These are phyloP conservation scores for Astragalus membranaceus DNA, from an alignment of 306 rosid species.

Conservation along the genomic window DNA sequence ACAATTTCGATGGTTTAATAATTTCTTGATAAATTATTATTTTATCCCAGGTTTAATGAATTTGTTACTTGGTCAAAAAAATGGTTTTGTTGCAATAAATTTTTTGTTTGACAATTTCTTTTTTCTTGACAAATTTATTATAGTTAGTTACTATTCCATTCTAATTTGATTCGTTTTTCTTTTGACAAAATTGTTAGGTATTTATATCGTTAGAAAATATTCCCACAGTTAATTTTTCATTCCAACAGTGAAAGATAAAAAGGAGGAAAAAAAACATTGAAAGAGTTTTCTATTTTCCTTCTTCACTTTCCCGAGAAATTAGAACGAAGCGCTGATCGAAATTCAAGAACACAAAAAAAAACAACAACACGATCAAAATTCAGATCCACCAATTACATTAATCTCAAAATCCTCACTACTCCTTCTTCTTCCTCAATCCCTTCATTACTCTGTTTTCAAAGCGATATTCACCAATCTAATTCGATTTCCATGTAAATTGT, in stretches of 20 bases:
- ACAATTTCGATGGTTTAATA: too few relatives aligned
- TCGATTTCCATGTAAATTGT: not conserved
- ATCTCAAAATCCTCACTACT: not conserved
- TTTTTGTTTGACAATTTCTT: too few relatives aligned
- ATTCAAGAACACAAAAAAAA: not conserved
- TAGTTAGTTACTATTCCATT: too few relatives aligned
- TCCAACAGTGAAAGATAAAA: not conserved
- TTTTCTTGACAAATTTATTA: too few relatives aligned
- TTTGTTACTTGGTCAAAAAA: too few relatives aligned
- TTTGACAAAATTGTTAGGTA: too few relatives aligned
- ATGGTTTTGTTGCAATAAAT: too few relatives aligned
- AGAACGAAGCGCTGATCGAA: slow-evolving; percentile 28
- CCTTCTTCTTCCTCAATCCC: not conserved
- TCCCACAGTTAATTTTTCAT: not conserved
- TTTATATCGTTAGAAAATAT: too few relatives aligned
- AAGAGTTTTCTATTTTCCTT: not conserved
- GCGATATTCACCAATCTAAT: not conserved
- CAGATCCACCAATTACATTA: not conserved
- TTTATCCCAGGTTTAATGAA: too few relatives aligned
- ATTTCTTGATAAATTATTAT: too few relatives aligned
- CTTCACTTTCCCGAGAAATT: slow-evolving; percentile 24
- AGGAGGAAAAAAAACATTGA: not conserved
- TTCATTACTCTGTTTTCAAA: not conserved
- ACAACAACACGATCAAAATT: not conserved
- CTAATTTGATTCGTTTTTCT: too few relatives aligned